A percentile compares a stretch with the other conserved stretches of the same genome.
phyloP scores from a whole-genome alignment of 805 yeast genomes.

The Metschnikowia kunwiensis region DNA sequence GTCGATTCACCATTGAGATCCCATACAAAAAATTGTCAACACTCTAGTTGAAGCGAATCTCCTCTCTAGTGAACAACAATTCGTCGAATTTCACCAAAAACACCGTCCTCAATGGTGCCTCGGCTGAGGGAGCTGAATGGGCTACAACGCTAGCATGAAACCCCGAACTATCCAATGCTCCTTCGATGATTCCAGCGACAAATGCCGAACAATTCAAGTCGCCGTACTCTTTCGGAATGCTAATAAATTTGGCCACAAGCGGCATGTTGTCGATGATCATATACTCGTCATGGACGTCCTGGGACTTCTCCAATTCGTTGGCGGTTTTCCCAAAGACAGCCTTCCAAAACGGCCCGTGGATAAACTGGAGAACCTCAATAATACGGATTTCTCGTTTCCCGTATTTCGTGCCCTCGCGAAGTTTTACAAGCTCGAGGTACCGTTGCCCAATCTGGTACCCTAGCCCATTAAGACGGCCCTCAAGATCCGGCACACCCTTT shows the following conservation, averaged over 20 bases:
- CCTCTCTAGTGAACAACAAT: conserved; percentile 53
- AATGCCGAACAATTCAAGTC: conserved; percentile 78
- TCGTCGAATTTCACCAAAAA: conserved; percentile 70
- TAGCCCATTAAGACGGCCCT: conserved; percentile 56
- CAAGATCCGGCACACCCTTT: conserved; percentile 62
- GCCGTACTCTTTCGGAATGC: conserved; percentile 76
- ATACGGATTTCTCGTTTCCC: conserved; percentile 65
- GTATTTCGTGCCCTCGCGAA: conserved; percentile 59
- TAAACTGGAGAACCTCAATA: conserved; percentile 67
- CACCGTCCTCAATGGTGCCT: conserved; percentile 64
- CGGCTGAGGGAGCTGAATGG: conserved; percentile 65
- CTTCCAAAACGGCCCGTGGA: conserved; percentile 72
- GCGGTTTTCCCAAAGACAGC: conserved; percentile 69
- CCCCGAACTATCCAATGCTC: conserved; percentile 68
- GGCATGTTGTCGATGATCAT: conserved; percentile 83
- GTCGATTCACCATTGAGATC: no score
- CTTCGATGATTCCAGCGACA: conserved; percentile 82
- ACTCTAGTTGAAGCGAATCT: conserved; percentile 33
- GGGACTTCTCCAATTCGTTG: conserved; percentile 71
- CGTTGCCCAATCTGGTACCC: conserved; percentile 80
- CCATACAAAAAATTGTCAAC: no score
- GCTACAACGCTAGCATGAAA: conserved; percentile 81
- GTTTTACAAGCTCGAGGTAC: conserved; percentile 62
- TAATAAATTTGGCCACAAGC: conserved; percentile 63
- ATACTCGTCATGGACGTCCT: conserved; percentile 62